A percentile compares a stretch with the other conserved stretches of the same genome.
phyloP scores from a whole-genome alignment of 176 grass and related monocot species.

The Carex scoparia region DNA sequence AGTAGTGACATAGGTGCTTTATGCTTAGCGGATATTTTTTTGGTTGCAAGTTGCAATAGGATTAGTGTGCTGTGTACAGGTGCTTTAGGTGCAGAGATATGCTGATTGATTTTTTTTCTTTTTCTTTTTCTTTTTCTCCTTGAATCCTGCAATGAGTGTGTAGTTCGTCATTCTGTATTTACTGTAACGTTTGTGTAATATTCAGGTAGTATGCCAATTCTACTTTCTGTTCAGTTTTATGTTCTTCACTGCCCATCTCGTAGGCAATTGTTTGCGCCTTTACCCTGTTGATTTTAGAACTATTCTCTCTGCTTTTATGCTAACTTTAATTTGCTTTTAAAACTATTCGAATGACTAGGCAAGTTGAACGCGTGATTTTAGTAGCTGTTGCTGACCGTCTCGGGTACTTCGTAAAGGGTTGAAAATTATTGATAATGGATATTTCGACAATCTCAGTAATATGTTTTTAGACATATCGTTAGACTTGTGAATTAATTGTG shows the following conservation, averaged over 20 bases:
- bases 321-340: background rate
- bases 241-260: background rate
- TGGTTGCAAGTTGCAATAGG: background rate
- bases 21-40: background rate
- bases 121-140: background rate
- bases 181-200: constrained; percentile 9
- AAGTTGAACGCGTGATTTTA: background rate
- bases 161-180: background rate
- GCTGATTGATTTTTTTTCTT: background rate
- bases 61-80: constrained; percentile 20
- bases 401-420: too few species aligned
- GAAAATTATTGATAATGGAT: too few species aligned
- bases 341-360: background rate
- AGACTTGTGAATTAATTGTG: too few species aligned
- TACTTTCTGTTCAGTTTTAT: background rate
- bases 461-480: too few species aligned
- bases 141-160: background rate
- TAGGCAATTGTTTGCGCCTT: background rate
- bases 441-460: too few species aligned
- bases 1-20: constrained; percentile 11
- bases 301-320: background rate
- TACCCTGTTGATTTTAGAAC: background rate
- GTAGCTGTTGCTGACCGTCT: background rate
- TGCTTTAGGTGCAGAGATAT: background rate
- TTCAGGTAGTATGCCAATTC: background rate